These are phyloP conservation scores for Rhynchosporium agropyri DNA, from an alignment of 2,329 filamentous ascomycete genomes.

Conservation along the genomic window DNA sequence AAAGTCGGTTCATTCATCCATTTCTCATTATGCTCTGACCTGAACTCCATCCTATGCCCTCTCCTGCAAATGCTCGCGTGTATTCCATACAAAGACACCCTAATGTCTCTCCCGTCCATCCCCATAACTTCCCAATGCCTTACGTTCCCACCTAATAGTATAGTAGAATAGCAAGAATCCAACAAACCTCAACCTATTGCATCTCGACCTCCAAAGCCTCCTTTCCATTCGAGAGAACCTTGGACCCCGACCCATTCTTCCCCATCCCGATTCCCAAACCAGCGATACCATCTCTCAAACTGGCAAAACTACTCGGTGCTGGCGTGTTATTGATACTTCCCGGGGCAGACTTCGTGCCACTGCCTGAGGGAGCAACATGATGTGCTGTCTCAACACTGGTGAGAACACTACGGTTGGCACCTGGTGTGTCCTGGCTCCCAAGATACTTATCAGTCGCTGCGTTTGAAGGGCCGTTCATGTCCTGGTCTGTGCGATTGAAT, in stretches of 20 bases:
- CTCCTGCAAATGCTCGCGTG: conserved; percentile 31
- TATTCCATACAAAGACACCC: background rate
- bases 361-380: conserved; percentile 26
- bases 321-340: conserved; percentile 33
- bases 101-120: background rate
- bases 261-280: conserved; percentile 47
- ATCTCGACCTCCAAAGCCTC: conserved; percentile 53
- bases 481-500: conserved; percentile 83
- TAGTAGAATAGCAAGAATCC: conserved; percentile 12
- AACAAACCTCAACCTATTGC: conserved; percentile 43
- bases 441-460: conserved; percentile 46
- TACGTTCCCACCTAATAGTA: background rate
- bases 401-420: conserved; percentile 29
- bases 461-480: conserved; percentile 81
- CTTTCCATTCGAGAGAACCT: conserved; percentile 35
- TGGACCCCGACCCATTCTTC: conserved; percentile 36
- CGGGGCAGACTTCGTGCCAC: conserved; percentile 34
- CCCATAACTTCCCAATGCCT: conserved; percentile 4
- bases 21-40: conserved; percentile 16
- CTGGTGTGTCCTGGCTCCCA: conserved; percentile 20
- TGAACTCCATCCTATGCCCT: conserved; percentile 27
- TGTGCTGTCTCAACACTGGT: conserved; percentile 38
- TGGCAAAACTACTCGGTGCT: conserved; percentile 44
- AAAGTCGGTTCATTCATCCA: background rate
- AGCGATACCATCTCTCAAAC: conserved; percentile 49